These are phyloP conservation scores for Phialophora macrospora DNA, from an alignment of 2,329 filamentous ascomycete genomes.

Conservation along the genomic window DNA sequence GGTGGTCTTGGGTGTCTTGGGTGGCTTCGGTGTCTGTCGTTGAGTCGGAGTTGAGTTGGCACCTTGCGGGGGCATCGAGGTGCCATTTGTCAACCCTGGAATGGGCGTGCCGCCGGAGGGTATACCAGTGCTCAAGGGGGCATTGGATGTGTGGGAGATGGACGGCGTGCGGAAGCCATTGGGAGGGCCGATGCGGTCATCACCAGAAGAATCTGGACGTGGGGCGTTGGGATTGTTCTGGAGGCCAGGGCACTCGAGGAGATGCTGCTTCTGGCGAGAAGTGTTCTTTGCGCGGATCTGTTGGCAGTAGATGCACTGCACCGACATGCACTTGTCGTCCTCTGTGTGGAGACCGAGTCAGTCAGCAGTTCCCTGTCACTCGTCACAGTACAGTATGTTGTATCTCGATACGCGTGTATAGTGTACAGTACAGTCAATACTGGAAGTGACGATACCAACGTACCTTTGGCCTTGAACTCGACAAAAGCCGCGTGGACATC, in stretches of 20 bases:
- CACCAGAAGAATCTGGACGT: conserved; percentile 48
- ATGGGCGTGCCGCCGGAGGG: conserved; percentile 51
- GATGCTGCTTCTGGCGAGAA: conserved; percentile 58
- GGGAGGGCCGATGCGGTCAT: conserved; percentile 47
- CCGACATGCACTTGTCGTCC: conserved; percentile 54
- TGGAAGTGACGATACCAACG: conserved; percentile 43
- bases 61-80: conserved; percentile 41
- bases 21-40: conserved; percentile 33
- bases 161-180: conserved; percentile 53
- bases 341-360: conserved; percentile 34
- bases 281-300: conserved; percentile 60
- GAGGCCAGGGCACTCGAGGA: conserved; percentile 56
- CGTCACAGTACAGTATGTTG: conserved; percentile 27
- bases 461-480: conserved; percentile 58
- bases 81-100: conserved; percentile 47
- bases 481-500: conserved; percentile 59
- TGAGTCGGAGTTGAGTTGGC: conserved; percentile 28
- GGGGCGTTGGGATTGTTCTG: conserved; percentile 53
- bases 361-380: conserved; percentile 28
- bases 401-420: conserved; percentile 28
- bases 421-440: conserved; percentile 45
- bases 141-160: conserved; percentile 50
- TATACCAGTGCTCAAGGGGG: conserved; percentile 51
- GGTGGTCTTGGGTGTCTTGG: conserved; percentile 35
- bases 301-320: conserved; percentile 60